Base-by-base conservation (phyloP, 805 yeast species). In the Starmera quercuum region DNA sequence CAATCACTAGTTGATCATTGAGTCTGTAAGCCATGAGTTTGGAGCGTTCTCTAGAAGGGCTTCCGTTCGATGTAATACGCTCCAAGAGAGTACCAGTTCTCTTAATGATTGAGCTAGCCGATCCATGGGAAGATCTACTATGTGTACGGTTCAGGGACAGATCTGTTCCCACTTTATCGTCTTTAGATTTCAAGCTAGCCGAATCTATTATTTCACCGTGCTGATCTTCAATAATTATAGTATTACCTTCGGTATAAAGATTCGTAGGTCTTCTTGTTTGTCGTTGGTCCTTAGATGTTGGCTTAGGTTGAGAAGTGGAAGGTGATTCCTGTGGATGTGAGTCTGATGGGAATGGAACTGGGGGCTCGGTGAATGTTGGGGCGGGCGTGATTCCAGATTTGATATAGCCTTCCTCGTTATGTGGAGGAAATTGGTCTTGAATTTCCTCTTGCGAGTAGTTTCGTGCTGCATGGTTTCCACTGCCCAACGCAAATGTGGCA, bases 151-250 rank as follows among this genome's bases (percentile, higher is more conserved):
- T 27, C 22, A 34, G 25, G 4, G 45, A 14, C 12, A 26, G 11
- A 14, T 26, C 29, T 6, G 7, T 47, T 38, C 25, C 33, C 3
- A 31, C 19, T 15, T 32, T 15, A 4, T 31, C 18, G 11, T 49
- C 56, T 24, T 55, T 56, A 24, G 54, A 58, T 24, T 58, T 50
- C 12, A 68, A 54, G 47, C 58, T 47, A 34, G 78, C 61, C 2
- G 78, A 67, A 33, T 73, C 78, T 32, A 90, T 49, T 29, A 87
- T 69, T 51, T 88, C 96, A 35, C 97, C 97, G 31, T 78, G 68
- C 36, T 71, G 73, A 56, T 87, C 92, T 53, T 90, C 98, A 35
- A 90, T 66, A 34, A 88, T 71, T 24, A 88, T 55, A 28, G 70
- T 63, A 24, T 63, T 47, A 18, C 95, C 95, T 45, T 86, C 95